Evolutionary conservation across 768 basidiomycete genomes (phyloP).

Genomic region (Lentinula aciculospora): DNA sequence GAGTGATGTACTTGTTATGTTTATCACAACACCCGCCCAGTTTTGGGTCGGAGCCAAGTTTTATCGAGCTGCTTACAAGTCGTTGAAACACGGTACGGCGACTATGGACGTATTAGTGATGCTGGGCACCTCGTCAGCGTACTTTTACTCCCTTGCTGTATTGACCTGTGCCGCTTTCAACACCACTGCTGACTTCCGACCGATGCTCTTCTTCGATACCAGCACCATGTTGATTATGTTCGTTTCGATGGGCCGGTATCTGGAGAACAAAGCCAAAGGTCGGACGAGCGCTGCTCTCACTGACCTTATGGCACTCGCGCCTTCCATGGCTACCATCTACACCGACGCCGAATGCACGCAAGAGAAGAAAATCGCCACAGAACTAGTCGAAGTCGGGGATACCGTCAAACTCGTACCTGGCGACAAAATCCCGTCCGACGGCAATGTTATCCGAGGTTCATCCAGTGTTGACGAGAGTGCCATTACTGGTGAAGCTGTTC

Average conservation of each 20-base stretch:
- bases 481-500: slow-evolving; percentile 90
- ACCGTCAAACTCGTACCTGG: slow-evolving; percentile 92
- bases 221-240: slow-evolving; percentile 99
- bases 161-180: slow-evolving; percentile 66
- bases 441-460: slow-evolving; percentile 79
- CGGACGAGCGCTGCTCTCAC: slow-evolving; percentile 95
- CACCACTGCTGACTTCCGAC: slow-evolving; percentile 61
- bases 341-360: slow-evolving; percentile 75
- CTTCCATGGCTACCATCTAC: slow-evolving; percentile 94
- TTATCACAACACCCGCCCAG: slow-evolving; percentile 87
- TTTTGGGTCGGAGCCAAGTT: slow-evolving; percentile 88
- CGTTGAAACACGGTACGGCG: slow-evolving; percentile 80
- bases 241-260: slow-evolving; percentile 89
- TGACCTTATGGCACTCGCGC: slow-evolving; percentile 92
- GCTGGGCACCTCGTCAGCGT: slow-evolving; percentile 91
- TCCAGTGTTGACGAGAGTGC: slow-evolving; percentile 95
- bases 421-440: slow-evolving; percentile 95
- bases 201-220: slow-evolving; percentile 95
- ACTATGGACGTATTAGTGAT: slow-evolving; percentile 99
- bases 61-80: slow-evolving; percentile 86
- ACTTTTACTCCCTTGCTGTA: slow-evolving; percentile 76
- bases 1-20: slow-evolving; percentile 70
- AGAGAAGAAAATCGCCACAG: slow-evolving; percentile 90
- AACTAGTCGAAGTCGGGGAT: slow-evolving; percentile 93
- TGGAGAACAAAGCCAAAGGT: slow-evolving; percentile 96